phyloP scores from a whole-genome alignment of 306 rosid genomes.

The Urtica urens region DNA sequence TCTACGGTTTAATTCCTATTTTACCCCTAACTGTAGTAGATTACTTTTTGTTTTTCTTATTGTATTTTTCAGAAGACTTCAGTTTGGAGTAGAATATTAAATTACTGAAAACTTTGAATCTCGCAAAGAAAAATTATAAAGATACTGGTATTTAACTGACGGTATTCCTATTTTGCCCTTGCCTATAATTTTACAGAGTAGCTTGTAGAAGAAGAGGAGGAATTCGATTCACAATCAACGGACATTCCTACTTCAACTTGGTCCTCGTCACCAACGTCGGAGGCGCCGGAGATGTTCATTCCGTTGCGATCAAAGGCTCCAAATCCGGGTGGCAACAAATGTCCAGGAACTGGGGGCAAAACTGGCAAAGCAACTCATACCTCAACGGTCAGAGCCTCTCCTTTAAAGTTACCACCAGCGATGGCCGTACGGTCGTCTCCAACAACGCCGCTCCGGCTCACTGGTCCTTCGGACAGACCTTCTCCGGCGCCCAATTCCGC shows the following conservation, averaged over 20 bases:
- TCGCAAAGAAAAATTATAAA: too few species aligned
- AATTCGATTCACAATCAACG: conserved; percentile 79
- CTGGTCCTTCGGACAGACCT: conserved; percentile 98
- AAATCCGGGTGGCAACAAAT: conserved; percentile 72
- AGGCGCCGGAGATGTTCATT: conserved; percentile 89
- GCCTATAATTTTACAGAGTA: conserved; percentile 39
- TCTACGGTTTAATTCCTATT: not conserved
- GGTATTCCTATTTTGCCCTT: too few species aligned
- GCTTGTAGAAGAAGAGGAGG: conserved; percentile 87
- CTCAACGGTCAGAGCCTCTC: conserved; percentile 84
- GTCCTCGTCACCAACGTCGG: conserved; percentile 92
- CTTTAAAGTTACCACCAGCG: conserved; percentile 81
- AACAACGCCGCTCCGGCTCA: conserved; percentile 57
- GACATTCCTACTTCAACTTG: conserved; percentile 89
- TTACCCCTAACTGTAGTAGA: too few species aligned
- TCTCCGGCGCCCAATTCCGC: conserved; percentile 73
- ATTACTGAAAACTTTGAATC: too few species aligned
- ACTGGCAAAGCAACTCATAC: conserved; percentile 88
- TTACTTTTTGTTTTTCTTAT: too few species aligned
- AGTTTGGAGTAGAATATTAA: too few species aligned
- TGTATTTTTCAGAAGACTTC: too few species aligned
- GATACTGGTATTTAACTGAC: too few species aligned
- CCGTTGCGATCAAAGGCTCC: conserved; percentile 65
- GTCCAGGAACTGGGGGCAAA: conserved; percentile 99
- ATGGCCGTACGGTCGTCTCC: conserved; percentile 55